Evolutionary conservation across 2,329 filamentous ascomycete genomes (phyloP), one percentile per base, ranked within the genome.

Genomic region (Corinectria fuckeliana): DNA sequence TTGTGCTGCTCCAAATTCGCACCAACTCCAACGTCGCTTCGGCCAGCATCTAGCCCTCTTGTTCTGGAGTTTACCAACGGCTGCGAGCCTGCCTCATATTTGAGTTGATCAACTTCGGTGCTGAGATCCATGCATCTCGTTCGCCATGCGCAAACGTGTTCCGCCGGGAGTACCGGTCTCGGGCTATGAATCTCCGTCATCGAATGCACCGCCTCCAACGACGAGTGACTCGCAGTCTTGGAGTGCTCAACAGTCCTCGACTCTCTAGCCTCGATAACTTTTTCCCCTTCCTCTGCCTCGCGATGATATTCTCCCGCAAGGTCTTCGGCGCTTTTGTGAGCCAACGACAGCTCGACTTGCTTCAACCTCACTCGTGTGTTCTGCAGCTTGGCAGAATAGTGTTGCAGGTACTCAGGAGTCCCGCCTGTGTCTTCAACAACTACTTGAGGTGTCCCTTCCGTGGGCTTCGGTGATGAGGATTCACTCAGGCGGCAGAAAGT

Each of bases 101-200:
- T 78, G 52, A 80, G 71, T 14, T 75, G 71, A 11, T 78, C 74
- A 39, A 80, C 72, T 63, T 82, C 77, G 1, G 75, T 70, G 32
- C 74, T 75, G 55, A 82, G 65, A 16, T 74, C 71, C 56, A 77
- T 64, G 59, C 80, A 82, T 6, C 72, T 74, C 5, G 77, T 73
- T 58, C 76, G 77, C 81, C 74, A 82, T 42, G 67, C 68, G 62
- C 80, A 81, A 8, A 74, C 67, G 58, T 81, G 80, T 21, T 77
- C 74, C 13, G 74, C 71, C 25, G 76, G 72, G 45, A 75, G 70
- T 21, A 77, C 68, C 20, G 77, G 75, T 11, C 60, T 70, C 0
- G 77, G 75, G 9, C 70, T 74, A 38, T 73, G 69, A 41, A 74
- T 67, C 48, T 75, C 58, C 5, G 58, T 62, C 25, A 56, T 51